Conservation (phyloP, 192 early-diverging fungal genomes). For the Spizellomyces sp. region DNA sequence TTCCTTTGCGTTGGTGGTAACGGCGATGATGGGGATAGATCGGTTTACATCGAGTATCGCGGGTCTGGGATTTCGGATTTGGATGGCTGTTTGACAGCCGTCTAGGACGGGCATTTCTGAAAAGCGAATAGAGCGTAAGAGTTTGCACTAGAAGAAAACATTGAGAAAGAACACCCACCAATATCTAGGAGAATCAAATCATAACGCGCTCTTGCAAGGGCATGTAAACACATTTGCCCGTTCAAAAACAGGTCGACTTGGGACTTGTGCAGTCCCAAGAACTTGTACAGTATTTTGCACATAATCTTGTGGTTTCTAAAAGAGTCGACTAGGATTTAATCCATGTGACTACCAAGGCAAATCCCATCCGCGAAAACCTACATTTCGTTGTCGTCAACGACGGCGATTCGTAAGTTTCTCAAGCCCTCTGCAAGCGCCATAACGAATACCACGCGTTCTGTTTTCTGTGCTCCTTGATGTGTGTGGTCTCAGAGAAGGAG, state of each 20-base stretch:
- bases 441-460: too few relatives aligned
- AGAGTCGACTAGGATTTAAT: not conserved
- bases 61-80: constrained; percentile 43
- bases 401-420: constrained; percentile 44
- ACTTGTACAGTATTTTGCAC: constrained; percentile 51
- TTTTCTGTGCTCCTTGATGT: too few relatives aligned
- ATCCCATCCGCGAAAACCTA: not conserved
- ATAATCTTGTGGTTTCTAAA: constrained; percentile 55
- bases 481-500: too few relatives aligned
- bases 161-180: constrained; percentile 8
- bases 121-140: too few relatives aligned
- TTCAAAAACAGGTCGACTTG: constrained; percentile 48
- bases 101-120: constrained; percentile 61
- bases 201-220: constrained; percentile 46
- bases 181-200: constrained; percentile 71
- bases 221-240: constrained; percentile 53
- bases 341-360: too few relatives aligned
- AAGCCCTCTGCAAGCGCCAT: too few relatives aligned
- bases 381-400: constrained; percentile 69
- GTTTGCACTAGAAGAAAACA: too few relatives aligned
- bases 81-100: constrained; percentile 62
- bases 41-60: constrained; percentile 51
- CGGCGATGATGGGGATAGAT: constrained; percentile 62
- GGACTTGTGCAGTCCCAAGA: constrained; percentile 48
- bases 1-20: constrained; percentile 61